Base-by-base conservation (phyloP, 805 yeast species). In the Candida pseudoglaebosa region DNA sequence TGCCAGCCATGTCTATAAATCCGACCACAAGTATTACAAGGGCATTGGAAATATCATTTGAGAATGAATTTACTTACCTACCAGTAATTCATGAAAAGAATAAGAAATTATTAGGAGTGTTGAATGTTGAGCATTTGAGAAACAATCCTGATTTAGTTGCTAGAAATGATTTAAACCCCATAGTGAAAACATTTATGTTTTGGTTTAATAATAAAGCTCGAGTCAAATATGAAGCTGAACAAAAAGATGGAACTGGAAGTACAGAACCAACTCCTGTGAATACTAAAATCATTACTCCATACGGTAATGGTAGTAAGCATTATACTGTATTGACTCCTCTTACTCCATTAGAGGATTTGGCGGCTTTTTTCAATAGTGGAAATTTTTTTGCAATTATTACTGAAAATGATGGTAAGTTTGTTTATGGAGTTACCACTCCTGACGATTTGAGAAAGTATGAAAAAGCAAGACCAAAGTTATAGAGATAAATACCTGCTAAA, bases 361-460 rank as follows among this genome's bases (percentile, higher is more conserved):
- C 77, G 15, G 50, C 44, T 24, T 78, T 77, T 46, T 77, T 78
- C 53, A 67, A 62, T 39, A 41, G 54, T 15, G 79, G 76, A 13
- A 61, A 69, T 43, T 75, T 66, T 45, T 75, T 78, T 50, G 82
- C 82, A 3, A 76, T 77, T n/a, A 61, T 77, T 35, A 76, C 82
- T 32, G 79, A 77, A 44, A 68, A 56, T 18, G 68, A 68, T 34
- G 71, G 77, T 4, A 65, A 65, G 45, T 70, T 76, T 52, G 81
- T 78, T 8, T 67, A 77, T 38, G 83, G 80, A 4, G 81, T 77
- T 13, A 82, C 78, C 20, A 75, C 79, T 2, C 68, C 71, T 17
- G 72, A 70, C 31, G 78, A 72, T 47, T 54, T 74, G 44, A 56
- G 59, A 7, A 59, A 58, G 42, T 71, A 60, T 42, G 67, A 67